Evolutionary conservation across 306 rosid species (phyloP).

Genomic region (Fragaria iinumae): DNA sequence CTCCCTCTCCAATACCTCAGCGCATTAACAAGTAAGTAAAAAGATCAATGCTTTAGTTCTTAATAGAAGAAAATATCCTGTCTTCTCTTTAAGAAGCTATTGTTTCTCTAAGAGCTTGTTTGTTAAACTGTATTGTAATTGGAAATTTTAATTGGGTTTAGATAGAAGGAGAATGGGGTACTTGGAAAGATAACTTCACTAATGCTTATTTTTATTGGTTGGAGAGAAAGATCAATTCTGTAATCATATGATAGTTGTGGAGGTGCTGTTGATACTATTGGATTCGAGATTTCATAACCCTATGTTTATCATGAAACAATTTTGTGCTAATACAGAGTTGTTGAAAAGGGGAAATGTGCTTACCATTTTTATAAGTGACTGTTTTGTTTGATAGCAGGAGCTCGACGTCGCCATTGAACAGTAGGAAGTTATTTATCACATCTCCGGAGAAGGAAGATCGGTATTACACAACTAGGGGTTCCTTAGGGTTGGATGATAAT

Average conservation of each 20-base stretch:
- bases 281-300: neutral
- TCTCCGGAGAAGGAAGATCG: constrained; percentile 59
- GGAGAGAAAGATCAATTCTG: constrained; percentile 1
- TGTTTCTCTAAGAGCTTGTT: neutral
- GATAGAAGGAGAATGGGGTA: neutral
- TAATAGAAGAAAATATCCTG: neutral
- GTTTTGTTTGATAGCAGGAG: constrained; percentile 28
- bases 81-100: neutral
- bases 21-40: constrained; percentile 42
- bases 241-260: neutral
- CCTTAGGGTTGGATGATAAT: constrained; percentile 49
- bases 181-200: neutral
- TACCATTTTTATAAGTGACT: neutral
- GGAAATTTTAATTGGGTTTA: neutral
- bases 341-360: constrained; percentile 7
- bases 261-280: neutral
- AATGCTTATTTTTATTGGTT: neutral
- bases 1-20: constrained; percentile 30
- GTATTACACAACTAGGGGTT: constrained; percentile 55
- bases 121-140: neutral
- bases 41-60: constrained; percentile 1
- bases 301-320: neutral
- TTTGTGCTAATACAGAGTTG: neutral
- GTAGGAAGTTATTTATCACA: constrained; percentile 25
- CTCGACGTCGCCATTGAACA: constrained; percentile 25